These are phyloP conservation scores for Cinnamomum micranthum DNA, from an alignment of 164 flowering plant species.

Conservation along the genomic window DNA sequence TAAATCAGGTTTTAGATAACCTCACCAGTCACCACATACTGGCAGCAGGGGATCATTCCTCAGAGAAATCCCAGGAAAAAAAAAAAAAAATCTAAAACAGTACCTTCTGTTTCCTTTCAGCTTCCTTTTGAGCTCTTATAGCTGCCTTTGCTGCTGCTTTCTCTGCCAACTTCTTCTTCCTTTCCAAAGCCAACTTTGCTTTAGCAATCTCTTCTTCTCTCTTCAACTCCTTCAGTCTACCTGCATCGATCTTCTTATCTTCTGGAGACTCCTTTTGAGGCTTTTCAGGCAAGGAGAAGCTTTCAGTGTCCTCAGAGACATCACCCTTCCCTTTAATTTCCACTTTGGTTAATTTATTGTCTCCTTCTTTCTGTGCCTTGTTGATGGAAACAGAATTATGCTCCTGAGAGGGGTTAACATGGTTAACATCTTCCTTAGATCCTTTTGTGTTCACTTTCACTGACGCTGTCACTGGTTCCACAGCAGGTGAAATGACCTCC, in stretches of 20 bases:
- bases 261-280: conserved; percentile 24
- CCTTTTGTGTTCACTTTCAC: conserved; percentile 35
- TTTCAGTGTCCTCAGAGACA: conserved; percentile 35
- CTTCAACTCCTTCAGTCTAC: conserved; percentile 68
- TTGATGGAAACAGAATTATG: conserved; percentile 21
- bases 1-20: background rate
- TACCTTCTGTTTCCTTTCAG: conserved; percentile 89
- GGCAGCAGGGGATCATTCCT: background rate
- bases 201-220: conserved; percentile 87
- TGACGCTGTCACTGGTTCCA: conserved; percentile 30
- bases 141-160: conserved; percentile 67
- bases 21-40: no score
- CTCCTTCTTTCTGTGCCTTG: conserved; percentile 49
- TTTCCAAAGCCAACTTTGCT: conserved; percentile 64
- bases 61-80: background rate
- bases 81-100: background rate
- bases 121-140: conserved; percentile 76
- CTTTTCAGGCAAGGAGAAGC: conserved; percentile 22
- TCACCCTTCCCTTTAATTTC: conserved; percentile 19
- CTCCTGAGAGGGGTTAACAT: conserved; percentile 30
- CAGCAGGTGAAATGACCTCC: conserved; percentile 28
- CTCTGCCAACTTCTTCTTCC: conserved; percentile 40
- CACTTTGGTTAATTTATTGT: conserved; percentile 21
- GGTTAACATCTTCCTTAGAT: conserved; percentile 51
- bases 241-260: conserved; percentile 39